Conservation (phyloP, 371 early-diverging fungal species). For the Mortierella sp. region DNA sequence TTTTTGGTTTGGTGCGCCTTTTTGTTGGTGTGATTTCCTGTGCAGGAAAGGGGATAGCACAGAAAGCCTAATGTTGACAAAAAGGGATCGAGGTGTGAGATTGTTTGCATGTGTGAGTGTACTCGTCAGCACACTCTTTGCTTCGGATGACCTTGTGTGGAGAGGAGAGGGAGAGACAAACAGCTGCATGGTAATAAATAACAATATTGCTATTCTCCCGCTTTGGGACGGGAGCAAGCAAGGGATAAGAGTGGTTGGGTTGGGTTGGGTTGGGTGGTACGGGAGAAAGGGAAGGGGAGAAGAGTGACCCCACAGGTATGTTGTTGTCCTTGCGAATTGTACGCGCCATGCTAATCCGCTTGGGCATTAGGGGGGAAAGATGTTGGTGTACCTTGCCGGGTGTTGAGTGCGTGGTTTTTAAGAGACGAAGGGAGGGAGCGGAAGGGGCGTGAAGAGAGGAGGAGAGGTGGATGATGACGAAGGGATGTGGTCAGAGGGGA, state of each 20-base stretch:
- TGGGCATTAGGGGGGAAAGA: not conserved
- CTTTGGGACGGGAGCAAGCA: not conserved
- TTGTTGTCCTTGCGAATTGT: too few species aligned
- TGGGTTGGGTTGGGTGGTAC: not conserved
- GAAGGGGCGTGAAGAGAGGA: not conserved
- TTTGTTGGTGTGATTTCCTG: not conserved
- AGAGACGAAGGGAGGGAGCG: not conserved
- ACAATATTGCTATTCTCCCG: not conserved
- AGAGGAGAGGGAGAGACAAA: not conserved
- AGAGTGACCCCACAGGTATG: not conserved
- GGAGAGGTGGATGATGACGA: not conserved
- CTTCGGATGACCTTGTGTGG: constrained; percentile 8
- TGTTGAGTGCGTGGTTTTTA: not conserved
- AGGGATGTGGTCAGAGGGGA: not conserved
- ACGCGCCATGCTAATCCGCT: not conserved
- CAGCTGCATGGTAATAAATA: not conserved
- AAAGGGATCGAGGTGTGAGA: not conserved
- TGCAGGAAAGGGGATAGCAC: not conserved
- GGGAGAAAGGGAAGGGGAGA: not conserved
- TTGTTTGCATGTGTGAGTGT: not conserved
- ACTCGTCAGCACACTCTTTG: not conserved
- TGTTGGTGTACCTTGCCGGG: not conserved
- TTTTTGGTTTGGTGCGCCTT: not conserved
- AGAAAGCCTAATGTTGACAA: not conserved
- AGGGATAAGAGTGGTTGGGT: not conserved